Evolutionary conservation across 192 early-diverging fungal genomes (phyloP).

Genomic region (Coemansia sp.): DNA sequence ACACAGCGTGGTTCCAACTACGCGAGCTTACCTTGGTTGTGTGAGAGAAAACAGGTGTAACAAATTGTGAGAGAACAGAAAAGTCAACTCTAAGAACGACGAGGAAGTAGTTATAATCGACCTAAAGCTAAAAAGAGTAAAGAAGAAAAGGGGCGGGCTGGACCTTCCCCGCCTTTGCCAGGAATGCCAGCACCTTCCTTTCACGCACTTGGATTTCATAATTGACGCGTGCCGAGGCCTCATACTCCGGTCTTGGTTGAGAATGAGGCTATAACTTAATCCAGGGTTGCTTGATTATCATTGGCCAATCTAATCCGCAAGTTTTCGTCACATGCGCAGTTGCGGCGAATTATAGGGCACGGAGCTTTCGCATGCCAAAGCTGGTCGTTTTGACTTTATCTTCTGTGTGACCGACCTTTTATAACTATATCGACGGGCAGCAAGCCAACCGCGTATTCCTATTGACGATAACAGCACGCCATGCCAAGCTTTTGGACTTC

Average conservation of each 20-base stretch:
- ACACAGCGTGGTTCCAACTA: not conserved
- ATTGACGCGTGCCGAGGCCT: too few species aligned
- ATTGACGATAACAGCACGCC: not conserved
- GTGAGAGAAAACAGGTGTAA: not conserved
- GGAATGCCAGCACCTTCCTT: not conserved
- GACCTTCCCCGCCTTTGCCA: slow-evolving; percentile 1
- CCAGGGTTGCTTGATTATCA: not conserved
- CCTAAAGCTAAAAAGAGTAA: not conserved
- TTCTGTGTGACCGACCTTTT: not conserved
- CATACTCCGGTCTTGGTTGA: too few species aligned
- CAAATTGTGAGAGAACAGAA: not conserved
- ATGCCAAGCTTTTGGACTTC: slow-evolving; percentile 53
- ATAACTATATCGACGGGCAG: not conserved
- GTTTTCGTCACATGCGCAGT: not conserved
- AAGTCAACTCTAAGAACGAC: not conserved
- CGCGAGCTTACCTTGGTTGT: slow-evolving; percentile 6
- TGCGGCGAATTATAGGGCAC: not conserved
- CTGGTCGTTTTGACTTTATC: not conserved
- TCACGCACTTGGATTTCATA: too few species aligned
- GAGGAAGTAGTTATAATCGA: not conserved
- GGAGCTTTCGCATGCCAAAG: not conserved
- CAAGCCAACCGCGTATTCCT: not conserved
- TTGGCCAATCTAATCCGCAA: not conserved
- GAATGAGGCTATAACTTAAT: not conserved
- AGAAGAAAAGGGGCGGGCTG: not conserved